phyloP scores from a whole-genome alignment of 441 rosid genomes.

The Bocquillonia castaneifolia region DNA sequence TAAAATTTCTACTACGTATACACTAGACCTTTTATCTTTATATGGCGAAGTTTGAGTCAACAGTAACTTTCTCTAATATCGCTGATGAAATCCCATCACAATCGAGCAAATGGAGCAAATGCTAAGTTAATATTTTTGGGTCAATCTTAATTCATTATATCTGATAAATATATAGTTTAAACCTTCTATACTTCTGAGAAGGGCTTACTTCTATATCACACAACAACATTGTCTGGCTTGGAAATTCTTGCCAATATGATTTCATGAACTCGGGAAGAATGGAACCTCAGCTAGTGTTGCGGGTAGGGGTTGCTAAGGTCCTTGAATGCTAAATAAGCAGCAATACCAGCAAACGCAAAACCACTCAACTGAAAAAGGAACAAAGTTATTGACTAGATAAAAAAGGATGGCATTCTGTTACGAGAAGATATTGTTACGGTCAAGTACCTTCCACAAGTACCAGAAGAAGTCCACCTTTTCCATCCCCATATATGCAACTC shows the following conservation, averaged over 20 bases:
- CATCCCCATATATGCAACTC: conserved; percentile 94
- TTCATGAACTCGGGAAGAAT: conserved; percentile 62
- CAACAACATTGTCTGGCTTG: not conserved
- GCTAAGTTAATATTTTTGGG: too few species aligned
- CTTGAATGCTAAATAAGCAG: conserved; percentile 56
- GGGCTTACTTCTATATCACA: not conserved
- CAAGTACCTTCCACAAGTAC: conserved; percentile 66
- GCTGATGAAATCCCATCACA: too few species aligned
- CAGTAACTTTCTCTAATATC: too few species aligned
- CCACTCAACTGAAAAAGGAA: conserved; percentile 64
- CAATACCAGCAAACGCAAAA: conserved; percentile 87
- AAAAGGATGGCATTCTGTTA: not conserved
- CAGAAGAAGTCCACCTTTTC: conserved; percentile 91
- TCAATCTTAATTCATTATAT: not conserved
- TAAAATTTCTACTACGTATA: too few species aligned
- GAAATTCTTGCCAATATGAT: not conserved
- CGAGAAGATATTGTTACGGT: not conserved
- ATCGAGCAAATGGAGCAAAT: too few species aligned
- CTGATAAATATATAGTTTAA: not conserved
- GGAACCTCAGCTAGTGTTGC: conserved; percentile 72
- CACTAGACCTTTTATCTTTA: too few species aligned
- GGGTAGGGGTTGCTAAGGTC: conserved; percentile 51
- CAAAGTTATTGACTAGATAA: not conserved
- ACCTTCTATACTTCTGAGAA: not conserved
- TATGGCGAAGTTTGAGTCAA: too few species aligned